Percentiles rank a stretch among this genome's conserved stretches.
Evolutionary conservation across 768 basidiomycete genomes (phyloP).

Genomic region (Pleurotus eryngii): DNA sequence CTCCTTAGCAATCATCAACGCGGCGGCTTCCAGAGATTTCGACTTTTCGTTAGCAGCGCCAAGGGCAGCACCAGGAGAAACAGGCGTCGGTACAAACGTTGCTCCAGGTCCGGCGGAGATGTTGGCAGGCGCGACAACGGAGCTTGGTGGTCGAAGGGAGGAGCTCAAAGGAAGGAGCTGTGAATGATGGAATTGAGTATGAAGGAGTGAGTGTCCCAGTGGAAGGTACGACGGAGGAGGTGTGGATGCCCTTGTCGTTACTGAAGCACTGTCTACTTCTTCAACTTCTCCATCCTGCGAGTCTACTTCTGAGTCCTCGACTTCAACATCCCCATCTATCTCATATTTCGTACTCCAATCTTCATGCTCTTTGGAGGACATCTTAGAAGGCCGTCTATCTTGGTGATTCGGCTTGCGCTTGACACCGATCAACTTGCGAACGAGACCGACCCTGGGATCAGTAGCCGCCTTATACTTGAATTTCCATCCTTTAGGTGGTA

Average conservation of each 20-base stretch:
- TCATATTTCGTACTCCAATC: conserved; percentile 43
- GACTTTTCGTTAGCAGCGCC: conserved; percentile 63
- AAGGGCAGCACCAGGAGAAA: conserved; percentile 73
- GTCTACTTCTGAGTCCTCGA: conserved; percentile 34
- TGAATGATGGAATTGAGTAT: conserved; percentile 64
- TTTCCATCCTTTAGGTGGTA: conserved; percentile 39
- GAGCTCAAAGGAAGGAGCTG: conserved; percentile 59
- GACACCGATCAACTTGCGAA: conserved; percentile 63
- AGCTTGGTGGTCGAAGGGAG: conserved; percentile 58
- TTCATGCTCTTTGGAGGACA: conserved; percentile 39
- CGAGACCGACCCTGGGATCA: conserved; percentile 68
- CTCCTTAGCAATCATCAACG: conserved; percentile 59
- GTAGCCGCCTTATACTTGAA: conserved; percentile 56
- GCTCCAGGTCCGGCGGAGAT: conserved; percentile 34
- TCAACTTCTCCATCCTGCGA: conserved; percentile 32
- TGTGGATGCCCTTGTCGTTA: conserved; percentile 55
- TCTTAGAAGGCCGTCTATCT: conserved; percentile 25
- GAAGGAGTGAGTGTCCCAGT: conserved; percentile 62
- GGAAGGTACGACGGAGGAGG: conserved; percentile 73
- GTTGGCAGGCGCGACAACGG: conserved; percentile 43
- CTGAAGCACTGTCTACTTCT: conserved; percentile 29
- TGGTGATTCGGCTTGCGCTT: conserved; percentile 57
- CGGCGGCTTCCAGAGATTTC: conserved; percentile 66
- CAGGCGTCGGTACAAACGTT: conserved; percentile 69
- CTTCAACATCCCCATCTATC: conserved; percentile 14